Percentiles rank a stretch among this genome's conserved stretches.
phyloP scores from a whole-genome alignment of 352 stramenopile genomes.

The Pythium biforme region DNA sequence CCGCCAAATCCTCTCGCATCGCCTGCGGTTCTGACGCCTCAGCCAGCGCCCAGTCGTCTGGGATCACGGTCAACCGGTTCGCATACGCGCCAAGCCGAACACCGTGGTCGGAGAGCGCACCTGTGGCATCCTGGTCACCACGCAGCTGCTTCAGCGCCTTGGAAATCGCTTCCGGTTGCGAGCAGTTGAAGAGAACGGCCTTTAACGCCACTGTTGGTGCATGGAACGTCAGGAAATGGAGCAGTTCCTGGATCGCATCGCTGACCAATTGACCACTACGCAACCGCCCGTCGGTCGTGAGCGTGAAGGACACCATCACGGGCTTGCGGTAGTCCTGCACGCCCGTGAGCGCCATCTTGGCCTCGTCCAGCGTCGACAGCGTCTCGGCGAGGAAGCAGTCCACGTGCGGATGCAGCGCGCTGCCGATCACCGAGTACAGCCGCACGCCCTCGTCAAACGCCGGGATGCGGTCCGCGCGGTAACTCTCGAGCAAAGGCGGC shows the following conservation, averaged over 20 bases:
- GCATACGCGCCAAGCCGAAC: constrained; percentile 81
- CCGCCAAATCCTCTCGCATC: constrained; percentile 79
- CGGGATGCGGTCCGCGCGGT: constrained; percentile 81
- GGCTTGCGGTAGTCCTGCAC: constrained; percentile 42
- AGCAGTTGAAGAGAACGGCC: constrained; percentile 90
- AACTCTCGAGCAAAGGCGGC: constrained; percentile 86
- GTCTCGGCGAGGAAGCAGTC: constrained; percentile 88
- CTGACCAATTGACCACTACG: constrained; percentile 68
- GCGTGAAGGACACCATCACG: constrained; percentile 84
- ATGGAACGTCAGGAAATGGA: constrained; percentile 31
- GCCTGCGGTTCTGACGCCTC: constrained; percentile 72
- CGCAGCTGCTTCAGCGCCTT: constrained; percentile 63
- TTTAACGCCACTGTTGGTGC: constrained; percentile 31
- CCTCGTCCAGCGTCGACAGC: constrained; percentile 83
- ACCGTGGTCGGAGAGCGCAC: constrained; percentile 16
- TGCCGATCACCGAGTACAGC: constrained; percentile 66
- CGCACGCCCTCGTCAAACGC: constrained; percentile 63
- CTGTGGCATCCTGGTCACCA: constrained; percentile 19
- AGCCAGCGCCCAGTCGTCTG: constrained; percentile 70
- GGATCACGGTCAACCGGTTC: constrained; percentile 84
- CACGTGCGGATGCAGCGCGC: constrained; percentile 62
- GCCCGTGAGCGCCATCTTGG: constrained; percentile 76
- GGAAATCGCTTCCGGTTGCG: constrained; percentile 81
- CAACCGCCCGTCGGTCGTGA: constrained; percentile 60
- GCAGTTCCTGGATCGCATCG: constrained; percentile 39